Evolutionary conservation across 495 filamentous ascomycete genomes (phyloP), one percentile per base, ranked within the genome.

Genomic region (Talaromyces adpressus): DNA sequence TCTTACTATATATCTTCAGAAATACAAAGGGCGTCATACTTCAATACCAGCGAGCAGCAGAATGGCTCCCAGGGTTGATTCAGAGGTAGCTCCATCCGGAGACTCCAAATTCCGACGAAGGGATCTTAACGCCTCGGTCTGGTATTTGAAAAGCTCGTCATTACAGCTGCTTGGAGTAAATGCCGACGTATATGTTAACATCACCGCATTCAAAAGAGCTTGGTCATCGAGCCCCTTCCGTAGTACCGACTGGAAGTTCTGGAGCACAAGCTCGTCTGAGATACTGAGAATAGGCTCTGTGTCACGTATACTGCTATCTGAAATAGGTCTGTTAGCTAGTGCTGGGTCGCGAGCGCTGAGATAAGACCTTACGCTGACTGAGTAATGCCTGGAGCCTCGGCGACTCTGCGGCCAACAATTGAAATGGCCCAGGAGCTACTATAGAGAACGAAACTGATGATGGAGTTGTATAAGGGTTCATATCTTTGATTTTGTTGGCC

Each of bases 31-130:
- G 22, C 18, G 57, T 59, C 73, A 49, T 7, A 78, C 76, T 68
- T 72, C 75, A 12, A 77, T 64, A 27, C 75, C 71, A 16, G 71
- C 72, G 0, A 77, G 66, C 9, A 78, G 63, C 59, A 78, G 61
- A 62, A 78, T 77, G n/a, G 76, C 69, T 8, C 76, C 76, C 5
- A 78, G 61, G 0, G 75, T 76, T 25, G 76, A 65, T 60, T 73
- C 72, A 39, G 71, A 71, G 34, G 69, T 67, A 41, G 73, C 70
- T 16, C 57, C 63, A 20, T 63, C 49, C 14, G 57, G 52, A 57
- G 67, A 70, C 41, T 29, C 62, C 66, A 78, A 69, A 23, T 66
- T 71, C 45, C 68, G 34, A 61, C 74, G 72, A 65, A 79, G 70
- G 47, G 66, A 72, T 6, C 63, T 66, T 36, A 76, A 27, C 30